A percentile compares a stretch with the other conserved stretches of the same genome.
Evolutionary conservation across 2,329 filamentous ascomycete genomes (phyloP).

Genomic region (Ophiocordyceps camponoti-floridani): DNA sequence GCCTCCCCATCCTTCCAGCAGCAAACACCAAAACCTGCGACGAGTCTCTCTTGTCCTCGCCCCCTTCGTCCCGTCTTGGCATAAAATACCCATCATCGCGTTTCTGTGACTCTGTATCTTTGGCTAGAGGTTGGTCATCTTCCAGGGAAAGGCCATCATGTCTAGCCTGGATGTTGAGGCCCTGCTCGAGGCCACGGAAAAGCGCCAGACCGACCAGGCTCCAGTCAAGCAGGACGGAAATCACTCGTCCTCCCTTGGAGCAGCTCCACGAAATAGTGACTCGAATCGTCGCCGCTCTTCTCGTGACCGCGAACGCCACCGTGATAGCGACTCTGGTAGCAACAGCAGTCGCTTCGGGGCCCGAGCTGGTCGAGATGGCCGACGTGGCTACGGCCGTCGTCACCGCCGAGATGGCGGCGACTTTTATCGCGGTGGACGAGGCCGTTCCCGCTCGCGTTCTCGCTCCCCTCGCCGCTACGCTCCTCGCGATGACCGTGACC

Average conservation of each 20-base stretch:
- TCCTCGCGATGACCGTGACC: constrained; percentile 33
- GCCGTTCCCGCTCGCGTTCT: constrained; percentile 50
- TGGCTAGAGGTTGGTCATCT: constrained; percentile 3
- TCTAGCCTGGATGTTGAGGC: constrained; percentile 62
- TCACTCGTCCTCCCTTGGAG: background rate
- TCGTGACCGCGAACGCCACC: constrained; percentile 33
- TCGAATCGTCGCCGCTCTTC: constrained; percentile 30
- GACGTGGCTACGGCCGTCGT: constrained; percentile 48
- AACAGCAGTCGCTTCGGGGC: constrained; percentile 67
- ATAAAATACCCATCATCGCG: background rate
- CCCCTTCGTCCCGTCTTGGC: background rate
- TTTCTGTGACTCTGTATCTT: background rate
- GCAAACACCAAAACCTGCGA: background rate
- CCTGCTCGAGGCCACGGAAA: constrained; percentile 70
- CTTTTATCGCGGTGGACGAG: constrained; percentile 38
- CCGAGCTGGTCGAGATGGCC: constrained; percentile 53
- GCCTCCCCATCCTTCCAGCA: background rate
- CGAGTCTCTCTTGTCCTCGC: background rate
- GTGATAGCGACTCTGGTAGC: constrained; percentile 60
- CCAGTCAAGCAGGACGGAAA: constrained; percentile 24
- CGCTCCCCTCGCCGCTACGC: constrained; percentile 49
- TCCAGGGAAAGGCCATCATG: constrained; percentile 15
- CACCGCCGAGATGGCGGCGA: constrained; percentile 53
- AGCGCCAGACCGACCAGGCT: constrained; percentile 33
- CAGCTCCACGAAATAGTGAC: background rate